Evolutionary conservation across 306 rosid species (phyloP), one percentile per base, ranked within the genome.

Genomic region (Pyrus communis): DNA sequence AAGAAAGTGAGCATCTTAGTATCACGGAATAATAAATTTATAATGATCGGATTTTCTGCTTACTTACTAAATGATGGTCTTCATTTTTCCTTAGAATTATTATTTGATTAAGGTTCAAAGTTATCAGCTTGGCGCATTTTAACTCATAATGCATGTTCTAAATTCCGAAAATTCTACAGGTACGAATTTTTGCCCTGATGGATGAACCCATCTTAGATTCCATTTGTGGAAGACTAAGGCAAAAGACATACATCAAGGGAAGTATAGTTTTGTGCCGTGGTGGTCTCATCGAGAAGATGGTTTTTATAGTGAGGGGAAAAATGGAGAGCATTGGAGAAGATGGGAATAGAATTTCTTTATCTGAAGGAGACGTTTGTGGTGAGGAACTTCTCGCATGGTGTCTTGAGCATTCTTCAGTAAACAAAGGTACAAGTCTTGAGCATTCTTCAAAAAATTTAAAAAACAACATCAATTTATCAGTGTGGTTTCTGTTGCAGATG

Each of bases 331-430:
- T 65, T 10, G 91, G 92, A 38, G 95, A 86, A 78, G 93, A 88
- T 75, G 91, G 93, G 76, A 86, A 45, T 67, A 33, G 10, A 30
- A 83, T 86, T 75, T 81, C 90, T 14, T 77, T 94, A 74, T 78
- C 82, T 30, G 98, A 88, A 83, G 96, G 97, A 23, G 91, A 88
- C 74, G 94, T 79, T 31, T 94, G 97, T 55, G 98, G 98, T 11
- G 98, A 94, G 84, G 98, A 94, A 75, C 96, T 91, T 73, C 90
- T 94, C 22, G 71, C 91, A 67, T 90, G 97, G 96, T 90, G 90
- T 84, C 94, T 94, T 15, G 97, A 91, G 81, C 95, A 87, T 85
- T 76, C 89, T 80, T 91, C 91, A 5, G 82, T 85, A 67, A 84
- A 76, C 88, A 88, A 46, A 90, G 96, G 98, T 93, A 86, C 58